Base-by-base conservation (phyloP, 2,329 filamentous ascomycete genomes). In the Colletotrichum acutatum region DNA sequence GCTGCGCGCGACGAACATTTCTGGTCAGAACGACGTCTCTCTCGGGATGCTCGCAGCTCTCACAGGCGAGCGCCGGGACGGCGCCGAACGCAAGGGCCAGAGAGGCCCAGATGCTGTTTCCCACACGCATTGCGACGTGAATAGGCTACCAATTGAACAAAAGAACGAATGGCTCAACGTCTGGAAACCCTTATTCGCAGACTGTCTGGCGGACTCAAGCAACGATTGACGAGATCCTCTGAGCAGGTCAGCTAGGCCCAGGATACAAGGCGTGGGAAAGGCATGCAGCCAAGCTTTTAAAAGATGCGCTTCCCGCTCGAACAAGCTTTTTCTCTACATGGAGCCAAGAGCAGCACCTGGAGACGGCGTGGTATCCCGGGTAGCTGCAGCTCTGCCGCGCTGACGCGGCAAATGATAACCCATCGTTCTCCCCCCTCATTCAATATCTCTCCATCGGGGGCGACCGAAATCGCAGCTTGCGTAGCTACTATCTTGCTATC, bases 1-100 rank as follows among this genome's bases (percentile, higher is more conserved):
- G 85, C 74, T 88, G 86, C 78, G 87, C 87, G 54, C 86, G 83
- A 77, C 86, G 86, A 71, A 85, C 85, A 69, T 85, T 82, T n/a
- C 68, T 59, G 8, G 68, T 71, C 30, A 71, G 8, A 3, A 71
- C 63, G 14, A 71, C 63, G 34, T 71, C 68, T 24, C 63, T 66
- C 56, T 71, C 68, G 6, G 68, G 68, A n/a, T 71, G 68, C 22
- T 71, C 68, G 56, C 68, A 71, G 34, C 63, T 71, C 24, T 37
- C 64, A 34, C 68, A 71, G 1, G 63, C 63, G 24, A 60, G 34
- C 16, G 26, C 56, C 24, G 34, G 34, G 16, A 24, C 46, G 34
- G 26, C 6, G 9, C 46, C 12, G 0, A 54, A 22, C 11, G 62
- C 56, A 28, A 59, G 28, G 56, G 32, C 68, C 1, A 71, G 46